Base-by-base conservation (phyloP, 2,329 filamentous ascomycete genomes). In the Penicillium sp. region DNA sequence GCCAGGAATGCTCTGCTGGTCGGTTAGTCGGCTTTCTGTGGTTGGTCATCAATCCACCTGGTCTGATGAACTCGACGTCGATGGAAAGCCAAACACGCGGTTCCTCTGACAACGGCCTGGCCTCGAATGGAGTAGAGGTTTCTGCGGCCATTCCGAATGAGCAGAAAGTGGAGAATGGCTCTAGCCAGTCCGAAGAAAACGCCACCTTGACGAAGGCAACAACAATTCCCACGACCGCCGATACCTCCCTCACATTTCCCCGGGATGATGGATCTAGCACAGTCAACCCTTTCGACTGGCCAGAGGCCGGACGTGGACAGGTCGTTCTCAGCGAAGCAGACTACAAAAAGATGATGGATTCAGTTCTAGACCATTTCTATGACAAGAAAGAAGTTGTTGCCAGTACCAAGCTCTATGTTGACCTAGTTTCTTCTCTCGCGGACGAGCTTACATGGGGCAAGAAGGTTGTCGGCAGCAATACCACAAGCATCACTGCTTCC, bases 1-100 rank as follows among this genome's bases (percentile, higher is more conserved):
- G 94, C 55, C 94, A 97, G 71, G 94, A 99, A 70, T 99, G 94
- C 69, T 96, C 92, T 0, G 90, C 92, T 34, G 95, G 94, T 0
- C 83, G 92, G 18, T 81, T 96, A 68, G 95, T 96, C 0, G 95
- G 95, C 0, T 99, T 99, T 64, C 81, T 97, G 26, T 99, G 95
- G 93, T 78, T 97, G 26, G 87, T 97, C 0, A 89, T 97, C 45
- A 82, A 80, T 62, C 88, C 91, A 34, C 81, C 85, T 0, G 72
- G 76, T 6, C 57, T 74, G 34, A 61, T 72, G 53, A 72, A 74
- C 54, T 67, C 75, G 56, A 65, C 68, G 35, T 66, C 70, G 13
- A 69, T 72, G 64, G 63, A 66, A 11, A 70, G 66, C 38, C 66
- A 66, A 10, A 61, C 63, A 22, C 51, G 53, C 4, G 40, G 38